Percentiles rank a stretch among this genome's conserved stretches.
These are phyloP conservation scores for Aspergillus pseudoglaucus DNA, from an alignment of 2,329 filamentous ascomycete genomes.

Conservation along the genomic window DNA sequence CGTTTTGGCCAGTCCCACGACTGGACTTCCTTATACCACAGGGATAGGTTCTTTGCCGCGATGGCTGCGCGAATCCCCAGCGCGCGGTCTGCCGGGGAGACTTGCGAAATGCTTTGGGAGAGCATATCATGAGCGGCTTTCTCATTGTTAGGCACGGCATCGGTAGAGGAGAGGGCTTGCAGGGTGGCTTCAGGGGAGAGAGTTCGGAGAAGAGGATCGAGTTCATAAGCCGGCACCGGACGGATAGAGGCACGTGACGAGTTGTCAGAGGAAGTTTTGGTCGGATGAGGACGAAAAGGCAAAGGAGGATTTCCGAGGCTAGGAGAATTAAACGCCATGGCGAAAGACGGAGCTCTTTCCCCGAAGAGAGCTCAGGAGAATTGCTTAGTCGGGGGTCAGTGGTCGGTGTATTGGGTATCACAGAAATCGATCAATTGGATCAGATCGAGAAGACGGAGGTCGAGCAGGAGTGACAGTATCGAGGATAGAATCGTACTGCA, in stretches of 20 bases:
- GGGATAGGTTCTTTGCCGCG: conserved; percentile 51
- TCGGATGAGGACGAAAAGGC: conserved; percentile 21
- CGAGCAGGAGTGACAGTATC: conserved; percentile 19
- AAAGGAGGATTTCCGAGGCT: conserved; percentile 9
- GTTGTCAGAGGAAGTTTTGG: conserved; percentile 19
- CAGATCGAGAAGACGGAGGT: conserved; percentile 13
- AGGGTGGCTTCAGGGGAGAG: conserved; percentile 51
- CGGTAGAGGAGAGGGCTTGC: conserved; percentile 41
- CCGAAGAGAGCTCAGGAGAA: neutral
- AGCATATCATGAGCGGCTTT: conserved; percentile 35
- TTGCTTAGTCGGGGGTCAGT: conserved; percentile 1
- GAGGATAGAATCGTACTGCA: conserved; percentile 20
- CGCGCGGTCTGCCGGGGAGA: conserved; percentile 51
- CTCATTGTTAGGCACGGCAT: conserved; percentile 35
- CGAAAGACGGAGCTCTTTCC: conserved; percentile 14
- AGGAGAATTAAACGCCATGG: conserved; percentile 27
- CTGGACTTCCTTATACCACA: conserved; percentile 54
- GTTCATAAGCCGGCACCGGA: conserved; percentile 33
- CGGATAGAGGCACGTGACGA: conserved; percentile 31
- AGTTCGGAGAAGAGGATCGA: conserved; percentile 46
- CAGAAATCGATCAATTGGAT: neutral
- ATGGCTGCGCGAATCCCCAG: conserved; percentile 54
- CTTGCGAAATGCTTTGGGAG: conserved; percentile 47
- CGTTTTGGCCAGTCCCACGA: conserved; percentile 52
- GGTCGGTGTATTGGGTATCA: conserved; percentile 6